These are phyloP conservation scores for Sporothrix pseudoabietina DNA, from an alignment of 2,329 filamentous ascomycete species.

Conservation along the genomic window DNA sequence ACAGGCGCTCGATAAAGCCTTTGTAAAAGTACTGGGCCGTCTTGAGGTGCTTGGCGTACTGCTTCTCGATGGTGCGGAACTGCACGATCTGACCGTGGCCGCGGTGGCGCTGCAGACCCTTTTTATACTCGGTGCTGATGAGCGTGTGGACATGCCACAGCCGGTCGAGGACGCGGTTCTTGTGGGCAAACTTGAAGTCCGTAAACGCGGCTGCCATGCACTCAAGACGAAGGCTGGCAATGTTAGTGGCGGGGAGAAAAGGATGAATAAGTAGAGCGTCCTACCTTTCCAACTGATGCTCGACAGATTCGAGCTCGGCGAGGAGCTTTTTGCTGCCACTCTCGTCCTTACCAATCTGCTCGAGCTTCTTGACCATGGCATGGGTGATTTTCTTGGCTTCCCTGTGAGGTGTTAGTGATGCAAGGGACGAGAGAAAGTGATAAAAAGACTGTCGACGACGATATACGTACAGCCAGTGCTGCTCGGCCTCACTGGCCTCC, in stretches of 20 bases:
- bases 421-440: not conserved
- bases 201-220: conserved; percentile 73
- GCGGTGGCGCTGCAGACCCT: conserved; percentile 61
- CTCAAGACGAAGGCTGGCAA: conserved; percentile 64
- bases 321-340: conserved; percentile 33
- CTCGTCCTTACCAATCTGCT: conserved; percentile 36
- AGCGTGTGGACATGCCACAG: conserved; percentile 80
- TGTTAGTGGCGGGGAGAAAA: not conserved
- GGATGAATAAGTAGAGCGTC: not conserved
- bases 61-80: conserved; percentile 76
- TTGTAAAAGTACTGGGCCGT: conserved; percentile 87
- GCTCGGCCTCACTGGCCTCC: conserved; percentile 32
- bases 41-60: conserved; percentile 83
- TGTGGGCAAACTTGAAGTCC: conserved; percentile 67
- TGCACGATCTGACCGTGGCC: conserved; percentile 58
- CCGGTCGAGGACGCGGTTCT: conserved; percentile 65
- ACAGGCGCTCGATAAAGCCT: conserved; percentile 77
- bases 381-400: conserved; percentile 35
- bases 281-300: conserved; percentile 33
- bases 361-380: conserved; percentile 34
- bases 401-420: conserved; percentile 27
- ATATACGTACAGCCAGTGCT: conserved; percentile 33
- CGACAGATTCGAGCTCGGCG: conserved; percentile 33
- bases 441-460: too few relatives aligned
- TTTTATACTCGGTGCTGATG: conserved; percentile 78